These are phyloP conservation scores for Hippophae gyantsensis DNA, from an alignment of 306 rosid species.

Conservation along the genomic window DNA sequence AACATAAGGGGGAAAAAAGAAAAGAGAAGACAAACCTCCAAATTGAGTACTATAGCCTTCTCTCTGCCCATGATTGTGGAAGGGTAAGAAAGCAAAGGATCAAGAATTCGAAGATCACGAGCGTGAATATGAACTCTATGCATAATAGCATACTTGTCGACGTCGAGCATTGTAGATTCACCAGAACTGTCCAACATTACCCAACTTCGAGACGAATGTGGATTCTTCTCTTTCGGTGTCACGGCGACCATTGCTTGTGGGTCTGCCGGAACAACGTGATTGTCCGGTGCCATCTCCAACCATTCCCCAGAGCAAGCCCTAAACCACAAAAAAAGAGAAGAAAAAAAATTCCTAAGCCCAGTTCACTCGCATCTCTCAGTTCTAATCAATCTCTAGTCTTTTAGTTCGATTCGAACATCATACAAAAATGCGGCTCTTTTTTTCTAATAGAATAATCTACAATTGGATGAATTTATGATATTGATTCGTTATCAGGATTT, in stretches of 20 bases:
- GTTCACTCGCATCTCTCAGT: conserved; percentile 14
- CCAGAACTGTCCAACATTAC: conserved; percentile 51
- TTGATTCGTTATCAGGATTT: too few relatives aligned
- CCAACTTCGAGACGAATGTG: conserved; percentile 67
- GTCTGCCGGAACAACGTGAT: conserved; percentile 62
- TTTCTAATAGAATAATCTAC: too few relatives aligned
- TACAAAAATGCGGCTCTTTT: too few relatives aligned
- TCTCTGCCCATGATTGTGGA: conserved; percentile 87
- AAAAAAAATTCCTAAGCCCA: conserved; percentile 8
- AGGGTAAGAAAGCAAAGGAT: conserved; percentile 83
- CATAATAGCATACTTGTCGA: conserved; percentile 85
- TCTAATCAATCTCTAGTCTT: not conserved
- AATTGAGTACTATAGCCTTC: conserved; percentile 83
- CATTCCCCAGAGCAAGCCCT: conserved; percentile 21
- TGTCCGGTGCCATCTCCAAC: conserved; percentile 67
- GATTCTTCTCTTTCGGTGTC: conserved; percentile 63
- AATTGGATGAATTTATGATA: too few relatives aligned
- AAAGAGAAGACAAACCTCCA: conserved; percentile 42
- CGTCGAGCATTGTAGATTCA: conserved; percentile 55
- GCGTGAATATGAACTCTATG: conserved; percentile 84
- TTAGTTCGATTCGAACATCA: not conserved
- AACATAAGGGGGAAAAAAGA: not conserved
- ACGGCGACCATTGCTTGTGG: conserved; percentile 34
- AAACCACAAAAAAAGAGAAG: conserved; percentile 7
- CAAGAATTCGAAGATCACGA: conserved; percentile 89